Evolutionary conservation across 2,329 filamentous ascomycete genomes (phyloP).

Genomic region (Leptographium galeiforme): DNA sequence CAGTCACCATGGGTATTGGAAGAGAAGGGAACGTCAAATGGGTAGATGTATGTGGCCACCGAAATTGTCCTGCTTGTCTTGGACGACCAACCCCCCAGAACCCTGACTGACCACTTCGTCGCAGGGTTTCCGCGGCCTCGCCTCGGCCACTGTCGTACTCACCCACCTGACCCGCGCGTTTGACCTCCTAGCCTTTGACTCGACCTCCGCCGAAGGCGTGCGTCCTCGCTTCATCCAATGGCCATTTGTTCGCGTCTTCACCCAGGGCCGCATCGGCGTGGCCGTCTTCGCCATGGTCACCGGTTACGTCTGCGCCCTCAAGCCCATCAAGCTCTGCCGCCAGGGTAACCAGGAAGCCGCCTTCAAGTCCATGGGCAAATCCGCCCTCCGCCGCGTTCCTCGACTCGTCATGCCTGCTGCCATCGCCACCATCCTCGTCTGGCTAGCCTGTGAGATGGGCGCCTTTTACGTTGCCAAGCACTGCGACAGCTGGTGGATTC

Average conservation of each 20-base stretch:
- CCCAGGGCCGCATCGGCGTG: slow-evolving; percentile 51
- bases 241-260: slow-evolving; percentile 43
- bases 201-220: slow-evolving; percentile 23
- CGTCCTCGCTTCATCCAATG: slow-evolving; percentile 39
- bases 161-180: slow-evolving; percentile 40
- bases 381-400: slow-evolving; percentile 43
- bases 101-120: neutral
- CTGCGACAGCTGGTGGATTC: slow-evolving; percentile 47
- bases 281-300: slow-evolving; percentile 53
- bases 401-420: slow-evolving; percentile 44
- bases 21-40: slow-evolving; percentile 41
- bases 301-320: slow-evolving; percentile 50
- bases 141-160: slow-evolving; percentile 39
- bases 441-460: slow-evolving; percentile 39
- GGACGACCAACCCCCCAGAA: no score
- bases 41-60: slow-evolving; percentile 38
- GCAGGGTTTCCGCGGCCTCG: slow-evolving; percentile 42
- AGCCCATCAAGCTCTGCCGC: slow-evolving; percentile 41
- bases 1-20: slow-evolving; percentile 24
- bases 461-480: slow-evolving; percentile 40
- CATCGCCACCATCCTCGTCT: slow-evolving; percentile 39
- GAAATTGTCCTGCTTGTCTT: neutral
- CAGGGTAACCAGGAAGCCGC: slow-evolving; percentile 39
- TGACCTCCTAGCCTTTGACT: slow-evolving; percentile 34
- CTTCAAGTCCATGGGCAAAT: slow-evolving; percentile 39